These are phyloP conservation scores for Mycosarcoma mackinlayi DNA, from an alignment of 1,284 basidiomycete genomes.

Conservation along the genomic window DNA sequence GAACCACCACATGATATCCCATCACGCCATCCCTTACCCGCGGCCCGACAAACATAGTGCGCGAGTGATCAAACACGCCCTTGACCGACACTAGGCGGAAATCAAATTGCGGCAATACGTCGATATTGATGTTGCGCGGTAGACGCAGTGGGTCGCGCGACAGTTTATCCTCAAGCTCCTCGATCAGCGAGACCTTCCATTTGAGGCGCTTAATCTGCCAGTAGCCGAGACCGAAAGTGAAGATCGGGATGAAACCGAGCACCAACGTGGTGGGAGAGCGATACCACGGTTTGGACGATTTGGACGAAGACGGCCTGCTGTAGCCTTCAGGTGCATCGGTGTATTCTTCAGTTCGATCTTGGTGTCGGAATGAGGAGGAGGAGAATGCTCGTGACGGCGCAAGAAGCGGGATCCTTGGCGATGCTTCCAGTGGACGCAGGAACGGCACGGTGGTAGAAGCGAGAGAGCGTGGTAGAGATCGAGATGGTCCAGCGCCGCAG, in stretches of 20 bases:
- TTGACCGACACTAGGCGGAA: slow-evolving; percentile 57
- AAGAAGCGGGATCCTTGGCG: background rate
- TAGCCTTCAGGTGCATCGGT: slow-evolving; percentile 37
- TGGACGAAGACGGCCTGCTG: slow-evolving; percentile 18
- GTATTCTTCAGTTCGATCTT: slow-evolving; percentile 17
- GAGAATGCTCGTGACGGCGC: slow-evolving; percentile 6
- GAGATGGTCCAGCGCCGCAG: slow-evolving; percentile 13
- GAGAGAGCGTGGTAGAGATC: slow-evolving; percentile 1
- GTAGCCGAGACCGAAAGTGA: slow-evolving; percentile 89
- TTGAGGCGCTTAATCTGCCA: slow-evolving; percentile 91
- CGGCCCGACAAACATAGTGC: slow-evolving; percentile 87
- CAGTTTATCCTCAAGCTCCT: slow-evolving; percentile 92
- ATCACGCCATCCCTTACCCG: slow-evolving; percentile 85
- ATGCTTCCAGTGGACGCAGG: background rate
- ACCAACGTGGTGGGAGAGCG: slow-evolving; percentile 71
- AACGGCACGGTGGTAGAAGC: background rate
- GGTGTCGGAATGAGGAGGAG: slow-evolving; percentile 1
- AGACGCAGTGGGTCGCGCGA: slow-evolving; percentile 81
- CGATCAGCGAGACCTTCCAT: slow-evolving; percentile 95
- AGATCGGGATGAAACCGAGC: slow-evolving; percentile 85
- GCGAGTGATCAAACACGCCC: slow-evolving; percentile 70
- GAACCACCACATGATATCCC: slow-evolving; percentile 87
- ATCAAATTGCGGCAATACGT: slow-evolving; percentile 55
- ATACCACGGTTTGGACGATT: slow-evolving; percentile 51
- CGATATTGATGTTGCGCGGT: slow-evolving; percentile 81